These are phyloP conservation scores for Ricinus communis DNA, from an alignment of 345 rosid species.

Conservation along the genomic window DNA sequence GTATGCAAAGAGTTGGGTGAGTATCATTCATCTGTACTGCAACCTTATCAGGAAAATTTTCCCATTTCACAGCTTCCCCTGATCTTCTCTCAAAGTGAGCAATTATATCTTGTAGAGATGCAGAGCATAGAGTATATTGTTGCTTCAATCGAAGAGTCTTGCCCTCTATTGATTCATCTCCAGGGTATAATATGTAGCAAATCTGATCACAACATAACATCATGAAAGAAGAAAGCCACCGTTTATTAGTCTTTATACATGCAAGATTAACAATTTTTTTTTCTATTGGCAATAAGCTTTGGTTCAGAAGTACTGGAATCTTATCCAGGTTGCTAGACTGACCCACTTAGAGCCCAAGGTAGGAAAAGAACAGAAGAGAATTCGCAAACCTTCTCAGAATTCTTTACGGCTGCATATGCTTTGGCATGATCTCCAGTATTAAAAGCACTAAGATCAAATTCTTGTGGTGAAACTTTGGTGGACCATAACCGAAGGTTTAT, in stretches of 20 bases:
- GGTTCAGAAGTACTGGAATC: too few species aligned
- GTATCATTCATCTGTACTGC: slow-evolving; percentile 61
- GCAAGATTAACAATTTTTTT: background rate
- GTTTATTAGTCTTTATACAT: background rate
- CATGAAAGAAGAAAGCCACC: background rate
- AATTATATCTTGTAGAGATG: slow-evolving; percentile 54
- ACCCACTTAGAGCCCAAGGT: too few species aligned
- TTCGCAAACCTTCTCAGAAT: slow-evolving; percentile 44
- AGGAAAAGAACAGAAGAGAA: too few species aligned
- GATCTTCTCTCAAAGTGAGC: slow-evolving; percentile 45
- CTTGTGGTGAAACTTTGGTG: slow-evolving; percentile 43
- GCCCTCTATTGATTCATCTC: slow-evolving; percentile 50
- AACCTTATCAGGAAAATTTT: slow-evolving; percentile 46
- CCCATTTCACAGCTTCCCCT: slow-evolving; percentile 35
- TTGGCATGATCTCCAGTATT: slow-evolving; percentile 50
- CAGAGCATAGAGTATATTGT: slow-evolving; percentile 53
- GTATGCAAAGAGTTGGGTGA: slow-evolving; percentile 55
- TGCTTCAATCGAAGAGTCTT: slow-evolving; percentile 56
- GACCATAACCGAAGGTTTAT: slow-evolving; percentile 54
- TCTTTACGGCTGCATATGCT: slow-evolving; percentile 44
- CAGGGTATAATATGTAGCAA: slow-evolving; percentile 51
- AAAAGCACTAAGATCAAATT: slow-evolving; percentile 41
- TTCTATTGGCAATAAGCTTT: too few species aligned
- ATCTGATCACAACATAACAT: slow-evolving; percentile 31
- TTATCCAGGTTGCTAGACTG: too few species aligned